These are phyloP conservation scores for Hortiboletus rubellus DNA, from an alignment of 1,284 basidiomycete genomes.

Conservation along the genomic window DNA sequence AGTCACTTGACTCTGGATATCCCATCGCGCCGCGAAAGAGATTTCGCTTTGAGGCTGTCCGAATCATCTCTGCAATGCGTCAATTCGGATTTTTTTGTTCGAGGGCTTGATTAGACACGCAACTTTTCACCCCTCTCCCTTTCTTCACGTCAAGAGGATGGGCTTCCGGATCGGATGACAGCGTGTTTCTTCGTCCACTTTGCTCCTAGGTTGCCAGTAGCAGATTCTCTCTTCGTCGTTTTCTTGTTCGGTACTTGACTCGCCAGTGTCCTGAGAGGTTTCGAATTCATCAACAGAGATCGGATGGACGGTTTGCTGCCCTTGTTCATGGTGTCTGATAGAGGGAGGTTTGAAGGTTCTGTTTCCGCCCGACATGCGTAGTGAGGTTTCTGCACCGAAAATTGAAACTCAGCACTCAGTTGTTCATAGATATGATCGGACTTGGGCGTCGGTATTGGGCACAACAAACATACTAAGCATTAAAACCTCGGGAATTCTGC, in stretches of 20 bases:
- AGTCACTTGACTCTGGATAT: not conserved
- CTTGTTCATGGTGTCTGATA: no score
- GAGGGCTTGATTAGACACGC: slow-evolving; percentile 9
- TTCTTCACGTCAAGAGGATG: slow-evolving; percentile 2
- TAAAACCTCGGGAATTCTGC: no score
- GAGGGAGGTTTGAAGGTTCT: no score
- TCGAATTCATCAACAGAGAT: not conserved
- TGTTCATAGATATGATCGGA: no score
- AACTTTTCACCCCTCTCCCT: slow-evolving; percentile 1
- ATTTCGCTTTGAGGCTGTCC: not conserved
- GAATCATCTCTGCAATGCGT: not conserved
- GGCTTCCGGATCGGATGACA: not conserved
- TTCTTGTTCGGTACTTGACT: not conserved
- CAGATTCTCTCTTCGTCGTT: slow-evolving; percentile 2
- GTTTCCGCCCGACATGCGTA: not conserved
- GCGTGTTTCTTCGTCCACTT: slow-evolving; percentile 9
- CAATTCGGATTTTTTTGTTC: slow-evolving; percentile 23
- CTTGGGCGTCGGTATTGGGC: no score
- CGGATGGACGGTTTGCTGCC: not conserved
- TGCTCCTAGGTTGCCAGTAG: not conserved
- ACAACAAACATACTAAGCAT: no score
- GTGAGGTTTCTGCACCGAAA: no score
- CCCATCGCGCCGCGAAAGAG: not conserved
- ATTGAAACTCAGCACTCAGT: no score
- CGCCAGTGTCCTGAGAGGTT: not conserved